Evolutionary conservation across 1,139 yeast genomes (phyloP), one percentile per base, ranked within the genome.

Genomic region (Lizanozyma gosingica): DNA sequence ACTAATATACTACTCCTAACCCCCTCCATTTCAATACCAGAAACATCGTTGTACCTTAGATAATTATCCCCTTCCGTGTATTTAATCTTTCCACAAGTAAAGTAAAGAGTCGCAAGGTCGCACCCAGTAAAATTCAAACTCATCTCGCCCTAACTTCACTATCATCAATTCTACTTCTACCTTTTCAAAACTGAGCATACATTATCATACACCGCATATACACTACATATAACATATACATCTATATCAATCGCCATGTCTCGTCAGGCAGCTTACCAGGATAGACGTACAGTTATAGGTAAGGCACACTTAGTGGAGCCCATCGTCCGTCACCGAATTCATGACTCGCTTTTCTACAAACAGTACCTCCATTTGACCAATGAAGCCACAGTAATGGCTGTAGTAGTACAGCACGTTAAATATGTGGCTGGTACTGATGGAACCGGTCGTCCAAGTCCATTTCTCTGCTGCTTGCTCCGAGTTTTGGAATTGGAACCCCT

Each of bases 271-370:
- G 32, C 47, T 3, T 56, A 56, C 39, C 49, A 50, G 35, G 66
- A 62, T 37, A 61, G 60, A 42, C 37, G 65, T 37, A 52, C 49
- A 17, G 48, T 52, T 1, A 39, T 55, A 35, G 64, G 65, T 45
- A 58, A 63, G 41, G 64, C 72, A 2, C 49, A 56, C 40, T 49
- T 67, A 35, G 51, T 70, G 4, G 75, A 70, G 49, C 65, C 72
- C 11, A 70, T 70, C 29, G 53, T 67, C 37, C 57, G 74, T 40
- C 71, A 68, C 43, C 52, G 74, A 36, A 65, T 70, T 18, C 70
- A 65, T 39, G 75, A 69, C 43, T 67, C 73, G 3, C 46, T 69
- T 4, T 70, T 69, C 47, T 70, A 70, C 52, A 69, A 69, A 41
- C 74, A 68, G 47, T 50, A 65, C 42, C 56, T 70, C 27, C 65